A percentile compares a stretch with the other conserved stretches of the same genome.
phyloP scores from a whole-genome alignment of 106 monocot genomes.

The Phalaenopsis equestris region DNA sequence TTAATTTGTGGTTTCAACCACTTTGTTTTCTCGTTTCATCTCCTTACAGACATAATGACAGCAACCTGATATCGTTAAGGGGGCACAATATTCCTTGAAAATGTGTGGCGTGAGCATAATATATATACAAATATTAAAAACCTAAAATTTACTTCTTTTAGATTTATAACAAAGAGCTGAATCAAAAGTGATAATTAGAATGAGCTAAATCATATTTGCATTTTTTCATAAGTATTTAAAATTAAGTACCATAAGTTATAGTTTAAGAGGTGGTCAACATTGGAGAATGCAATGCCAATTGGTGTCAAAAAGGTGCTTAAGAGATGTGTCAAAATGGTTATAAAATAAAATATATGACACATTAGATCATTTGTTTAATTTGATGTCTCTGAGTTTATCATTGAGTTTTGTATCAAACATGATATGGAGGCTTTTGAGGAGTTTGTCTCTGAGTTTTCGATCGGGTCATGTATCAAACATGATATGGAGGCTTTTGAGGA shows the following conservation, averaged over 20 bases:
- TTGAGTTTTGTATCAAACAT: neutral
- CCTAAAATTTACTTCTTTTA: no score
- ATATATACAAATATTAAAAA: no score
- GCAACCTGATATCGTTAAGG: no score
- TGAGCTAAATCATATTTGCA: no score
- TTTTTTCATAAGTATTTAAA: no score
- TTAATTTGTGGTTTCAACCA: no score
- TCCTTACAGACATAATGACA: neutral
- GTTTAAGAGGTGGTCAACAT: neutral
- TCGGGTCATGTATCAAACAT: neutral
- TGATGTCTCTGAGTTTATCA: neutral
- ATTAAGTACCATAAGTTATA: no score
- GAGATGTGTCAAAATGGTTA: neutral
- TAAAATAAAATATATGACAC: neutral
- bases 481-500: neutral
- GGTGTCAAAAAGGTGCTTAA: neutral
- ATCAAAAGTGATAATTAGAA: no score
- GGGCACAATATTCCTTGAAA: no score
- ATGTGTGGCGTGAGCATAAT: no score
- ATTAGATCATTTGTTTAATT: neutral
- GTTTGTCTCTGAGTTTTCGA: neutral
- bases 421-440: neutral
- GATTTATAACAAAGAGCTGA: no score
- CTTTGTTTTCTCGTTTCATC: no score
- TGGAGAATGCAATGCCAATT: neutral